Base-by-base conservation (phyloP, 208 protist species). In the Herpetomonas samuelpessoai region DNA sequence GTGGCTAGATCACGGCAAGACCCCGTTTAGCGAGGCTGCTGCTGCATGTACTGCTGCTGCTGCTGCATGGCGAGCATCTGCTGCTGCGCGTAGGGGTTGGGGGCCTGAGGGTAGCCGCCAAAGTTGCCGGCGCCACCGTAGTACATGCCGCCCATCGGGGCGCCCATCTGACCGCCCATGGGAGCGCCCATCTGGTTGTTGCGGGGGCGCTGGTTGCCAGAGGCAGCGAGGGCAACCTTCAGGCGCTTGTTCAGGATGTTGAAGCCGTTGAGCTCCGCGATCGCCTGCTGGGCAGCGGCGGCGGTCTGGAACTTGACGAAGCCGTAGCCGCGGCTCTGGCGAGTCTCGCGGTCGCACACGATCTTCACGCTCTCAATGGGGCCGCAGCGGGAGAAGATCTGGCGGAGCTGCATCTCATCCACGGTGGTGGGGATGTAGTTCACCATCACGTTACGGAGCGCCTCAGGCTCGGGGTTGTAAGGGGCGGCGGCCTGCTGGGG, bases 241-340 rank as follows among this genome's bases (percentile, higher is more conserved):
- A 93, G 81, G 69, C 87, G 83, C 74, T 93, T 93, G 78, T 87
- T 93, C 63, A 90, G 76, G 60, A 93, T 83, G 50, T 70, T 78
- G 74, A 84, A 93, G 54, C 86, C 86, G 73, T 96, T 93, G 54
- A 96, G 76, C 38, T 74, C 70, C 54, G 65, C 67, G 62, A 92
- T 89, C n/a, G 86, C 90, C 74, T 82, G 73, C 64, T 91, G 75
- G 27, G 90, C 86, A 63, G 74, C 84, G 45, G 76, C 65, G 18
- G 73, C 75, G 21, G 68, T 77, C 65, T 83, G 71, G 68, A 88
- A 96, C 79, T 94, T 93, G 62, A 96, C 87, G 65, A 96, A 96
- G 50, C 86, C 86, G 72, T 92, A 96, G 58, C 90, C 90, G 57
- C 86, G 82, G 71, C 85, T 93, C 74, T 91, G 78, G 62, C 76